Conservation (phyloP, 2,329 filamentous ascomycete species). For the Tolypocladium sp. region DNA sequence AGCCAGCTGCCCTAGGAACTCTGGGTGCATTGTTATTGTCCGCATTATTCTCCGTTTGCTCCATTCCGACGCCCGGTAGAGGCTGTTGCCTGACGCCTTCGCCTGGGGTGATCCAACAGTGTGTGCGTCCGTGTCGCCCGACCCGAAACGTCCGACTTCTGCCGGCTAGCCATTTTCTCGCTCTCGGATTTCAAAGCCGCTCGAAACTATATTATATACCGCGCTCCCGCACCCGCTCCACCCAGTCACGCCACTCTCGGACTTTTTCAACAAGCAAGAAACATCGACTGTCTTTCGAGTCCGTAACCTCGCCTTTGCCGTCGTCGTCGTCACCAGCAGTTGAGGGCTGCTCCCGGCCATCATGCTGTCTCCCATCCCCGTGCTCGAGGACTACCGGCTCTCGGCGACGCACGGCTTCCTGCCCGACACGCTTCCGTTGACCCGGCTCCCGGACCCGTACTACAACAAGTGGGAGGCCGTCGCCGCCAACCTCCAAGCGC, state of each 20-base stretch:
- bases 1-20: not conserved
- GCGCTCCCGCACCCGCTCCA: not conserved
- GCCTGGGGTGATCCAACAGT: not conserved
- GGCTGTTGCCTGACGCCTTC: too few relatives aligned
- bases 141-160: not conserved
- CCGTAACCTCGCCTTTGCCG: not conserved
- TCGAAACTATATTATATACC: not conserved
- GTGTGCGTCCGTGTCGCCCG: not conserved
- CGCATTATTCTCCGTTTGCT: not conserved
- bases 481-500: constrained; percentile 72
- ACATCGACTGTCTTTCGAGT: not conserved
- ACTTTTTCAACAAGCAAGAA: not conserved
- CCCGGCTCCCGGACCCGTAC: constrained; percentile 76
- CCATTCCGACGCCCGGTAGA: not conserved
- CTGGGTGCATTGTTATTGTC: not conserved
- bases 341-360: not conserved
- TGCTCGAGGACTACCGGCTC: constrained; percentile 70
- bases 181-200: not conserved
- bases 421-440: constrained; percentile 69
- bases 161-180: not conserved
- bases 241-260: not conserved
- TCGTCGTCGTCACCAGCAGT: not conserved
- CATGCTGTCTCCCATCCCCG: constrained; percentile 53
- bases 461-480: constrained; percentile 94
- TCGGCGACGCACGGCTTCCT: constrained; percentile 78